phyloP scores from a whole-genome alignment of 768 basidiomycete species.

The Termitomyces sp. region DNA sequence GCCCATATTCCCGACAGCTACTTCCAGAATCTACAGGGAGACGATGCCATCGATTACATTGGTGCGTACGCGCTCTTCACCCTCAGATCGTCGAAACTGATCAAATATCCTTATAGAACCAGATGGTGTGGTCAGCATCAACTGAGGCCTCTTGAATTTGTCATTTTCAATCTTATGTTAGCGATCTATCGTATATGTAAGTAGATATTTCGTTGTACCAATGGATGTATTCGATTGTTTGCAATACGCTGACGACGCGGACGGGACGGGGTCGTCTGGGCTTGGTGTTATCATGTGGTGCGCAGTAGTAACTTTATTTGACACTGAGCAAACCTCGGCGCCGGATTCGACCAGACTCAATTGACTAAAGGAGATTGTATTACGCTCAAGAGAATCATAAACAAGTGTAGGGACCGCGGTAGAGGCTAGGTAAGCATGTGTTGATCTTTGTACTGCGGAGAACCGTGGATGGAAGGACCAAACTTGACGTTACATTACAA shows the following conservation, averaged over 20 bases:
- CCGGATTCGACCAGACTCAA: not conserved
- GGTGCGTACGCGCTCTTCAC: constrained; percentile 24
- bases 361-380: no score
- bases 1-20: constrained; percentile 21
- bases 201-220: not conserved
- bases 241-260: no score
- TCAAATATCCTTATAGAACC: constrained; percentile 28
- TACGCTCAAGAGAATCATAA: not conserved
- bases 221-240: not conserved
- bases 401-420: not conserved
- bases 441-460: not conserved
- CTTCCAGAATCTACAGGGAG: constrained; percentile 26
- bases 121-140: constrained; percentile 30
- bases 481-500: not conserved
- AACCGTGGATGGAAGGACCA: not conserved
- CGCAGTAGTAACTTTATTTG: not conserved
- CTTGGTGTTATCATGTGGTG: not conserved
- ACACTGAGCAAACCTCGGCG: not conserved
- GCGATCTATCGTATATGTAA: not conserved
- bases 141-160: not conserved
- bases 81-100: not conserved
- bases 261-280: not conserved
- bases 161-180: not conserved
- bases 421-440: not conserved
- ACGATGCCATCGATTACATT: constrained; percentile 39